Evolutionary conservation across 441 rosid genomes (phyloP), one percentile per base, ranked within the genome.

Genomic region (Omphalea diandra): DNA sequence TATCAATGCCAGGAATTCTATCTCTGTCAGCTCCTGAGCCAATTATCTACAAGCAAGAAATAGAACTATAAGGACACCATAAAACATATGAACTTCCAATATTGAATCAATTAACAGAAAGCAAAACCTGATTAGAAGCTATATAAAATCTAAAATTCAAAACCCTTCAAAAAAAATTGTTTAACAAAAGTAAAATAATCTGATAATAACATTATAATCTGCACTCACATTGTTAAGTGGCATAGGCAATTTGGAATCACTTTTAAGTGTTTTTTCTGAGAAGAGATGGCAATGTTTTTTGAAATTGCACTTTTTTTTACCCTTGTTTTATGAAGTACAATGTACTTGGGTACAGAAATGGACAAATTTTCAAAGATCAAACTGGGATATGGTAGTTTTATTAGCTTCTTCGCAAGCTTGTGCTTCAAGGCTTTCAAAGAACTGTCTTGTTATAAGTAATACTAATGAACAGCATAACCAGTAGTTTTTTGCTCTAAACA

Each of bases 1-100:
- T 93, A 75, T 95, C 99, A 78, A 95, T 89, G 53, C 95, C 97
- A 47, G 99, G 97, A 80, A 89, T 93, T 62, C 91, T 86, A 59
- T 85, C 95, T 76, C 73, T 86, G 82, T 95, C 98, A 50, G 68
- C 68, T 63, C 74, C 86, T 56, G 99, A 85, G 76, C 99, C 98
- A 83, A 95, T 95, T 76, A 95, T 96, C 99, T 95, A 73, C 72
- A 67, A 38, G 46, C 59, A 79, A 72, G 57, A 76, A 68, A 77
- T 10, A 50, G 73, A 60, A 46, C 31, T 44, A 56, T 35, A 73
- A 47, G 24, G 47, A 56, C 36, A 27, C 38, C 49, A 49, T 12
- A 56, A 69, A 58, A 62, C 35, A 17, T 43, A 0, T 22, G 53
- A 68, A 18, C 32, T 24, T 26, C 40, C 63, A 41, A 41, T 46